phyloP scores from a whole-genome alignment of 768 basidiomycete genomes.

The Lentinula detonsa region DNA sequence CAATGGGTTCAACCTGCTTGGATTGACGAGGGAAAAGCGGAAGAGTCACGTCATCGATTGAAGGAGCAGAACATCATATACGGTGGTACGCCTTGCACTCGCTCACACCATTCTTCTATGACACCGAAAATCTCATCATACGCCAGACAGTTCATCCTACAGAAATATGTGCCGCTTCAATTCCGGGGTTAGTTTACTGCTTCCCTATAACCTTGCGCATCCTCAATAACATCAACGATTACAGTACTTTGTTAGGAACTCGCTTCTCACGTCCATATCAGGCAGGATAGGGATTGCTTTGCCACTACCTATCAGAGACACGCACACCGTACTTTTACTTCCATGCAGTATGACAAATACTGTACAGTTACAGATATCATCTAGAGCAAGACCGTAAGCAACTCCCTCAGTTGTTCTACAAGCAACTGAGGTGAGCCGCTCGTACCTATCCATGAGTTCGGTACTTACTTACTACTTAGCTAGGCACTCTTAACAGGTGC shows the following conservation, averaged over 20 bases:
- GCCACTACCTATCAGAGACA: too few relatives aligned
- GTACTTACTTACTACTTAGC: too few relatives aligned
- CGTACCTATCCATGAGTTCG: too few relatives aligned
- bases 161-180: conserved; percentile 79
- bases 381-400: too few relatives aligned
- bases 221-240: conserved; percentile 36
- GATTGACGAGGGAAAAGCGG: conserved; percentile 63
- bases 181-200: conserved; percentile 41
- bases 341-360: too few relatives aligned
- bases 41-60: conserved; percentile 46
- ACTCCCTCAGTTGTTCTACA: too few relatives aligned
- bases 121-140: not conserved
- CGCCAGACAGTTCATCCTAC: conserved; percentile 25
- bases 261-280: too few relatives aligned
- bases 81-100: conserved; percentile 29
- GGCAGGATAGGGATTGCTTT: too few relatives aligned
- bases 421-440: too few relatives aligned
- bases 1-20: conserved; percentile 69
- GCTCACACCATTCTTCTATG: not conserved
- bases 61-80: conserved; percentile 40
- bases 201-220: conserved; percentile 15
- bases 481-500: too few relatives aligned
- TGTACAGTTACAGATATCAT: too few relatives aligned
- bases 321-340: too few relatives aligned
- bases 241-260: conserved; percentile 28